Base-by-base conservation (phyloP, 2,329 filamentous ascomycete genomes). In the Cercospora nicotianae region DNA sequence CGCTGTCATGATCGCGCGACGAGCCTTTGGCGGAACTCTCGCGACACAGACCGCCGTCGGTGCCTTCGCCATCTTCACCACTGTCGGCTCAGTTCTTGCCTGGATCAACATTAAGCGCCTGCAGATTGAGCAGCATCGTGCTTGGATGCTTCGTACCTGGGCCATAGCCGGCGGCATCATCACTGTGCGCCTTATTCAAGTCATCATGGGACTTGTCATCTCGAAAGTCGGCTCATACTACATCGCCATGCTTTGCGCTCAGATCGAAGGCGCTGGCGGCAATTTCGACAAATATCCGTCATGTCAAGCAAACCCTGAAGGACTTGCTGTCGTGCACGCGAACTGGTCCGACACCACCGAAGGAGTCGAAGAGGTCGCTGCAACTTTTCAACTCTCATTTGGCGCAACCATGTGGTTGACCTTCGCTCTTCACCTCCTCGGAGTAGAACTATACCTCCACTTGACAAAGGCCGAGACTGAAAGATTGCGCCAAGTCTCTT, bases 101-200 rank as follows among this genome's bases (percentile, higher is more conserved):
- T 83, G 83, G 33, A 79, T 84, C 74, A 88, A 88, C 69, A 84
- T 90, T 75, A 88, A 86, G 75, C 78, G 80, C 2, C 76, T 89
- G 1, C 87, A 89, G 73, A 86, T 91, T 60, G 86, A 89, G 33
- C 84, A 89, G 72, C 87, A 90, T 68, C 82, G 87, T 1, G 85
- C 86, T 2, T 90, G 87, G 87, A 90, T 89, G 87, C 72, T 90
- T 31, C 76, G 87, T 23, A 81, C 70, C 9, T 74, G 69, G 73
- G 69, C 68, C 58, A 71, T 72, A 31, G 70, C 68, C n/a, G 81
- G 81, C 3, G 77, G 79, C 2, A 86, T 88, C 69, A 81, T 89
- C 69, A 87, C 86, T 0, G 76, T 80, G 53, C 83, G 86, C 9
- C 68, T 87, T 28, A 81, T 87, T 36, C 77, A 85, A 48, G 77